Percentiles rank a stretch among this genome's conserved stretches.
Conservation (phyloP, 1,284 basidiomycete species). For the Tilletia walkeri region DNA sequence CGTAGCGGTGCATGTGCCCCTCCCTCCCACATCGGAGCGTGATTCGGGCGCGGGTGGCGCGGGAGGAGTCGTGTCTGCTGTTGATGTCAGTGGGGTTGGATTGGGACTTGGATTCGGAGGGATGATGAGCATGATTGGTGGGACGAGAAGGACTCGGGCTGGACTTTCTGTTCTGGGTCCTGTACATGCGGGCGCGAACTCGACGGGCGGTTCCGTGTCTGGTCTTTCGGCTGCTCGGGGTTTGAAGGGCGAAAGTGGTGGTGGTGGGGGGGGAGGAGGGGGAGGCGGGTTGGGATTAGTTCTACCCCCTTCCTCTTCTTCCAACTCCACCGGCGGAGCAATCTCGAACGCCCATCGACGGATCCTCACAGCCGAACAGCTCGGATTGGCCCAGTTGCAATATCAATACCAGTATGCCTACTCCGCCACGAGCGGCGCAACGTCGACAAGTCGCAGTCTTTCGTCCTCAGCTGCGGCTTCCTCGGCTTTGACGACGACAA, state of each 20-base stretch:
- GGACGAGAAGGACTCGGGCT: not conserved
- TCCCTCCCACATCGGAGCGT: not conserved
- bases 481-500: too few species aligned
- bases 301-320: too few species aligned
- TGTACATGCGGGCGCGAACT: too few species aligned
- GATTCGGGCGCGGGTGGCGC: not conserved
- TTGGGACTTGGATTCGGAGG: not conserved
- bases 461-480: too few species aligned
- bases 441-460: not conserved
- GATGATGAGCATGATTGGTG: slow-evolving; percentile 14
- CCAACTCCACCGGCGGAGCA: not conserved
- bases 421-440: not conserved
- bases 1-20: slow-evolving; percentile 2
- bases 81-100: not conserved
- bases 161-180: too few species aligned
- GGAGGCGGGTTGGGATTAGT: too few species aligned
- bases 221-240: too few species aligned
- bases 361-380: not conserved
- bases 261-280: too few species aligned
- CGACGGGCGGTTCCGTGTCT: too few species aligned
- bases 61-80: not conserved
- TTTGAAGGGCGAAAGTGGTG: too few species aligned
- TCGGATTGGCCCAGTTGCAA: not conserved
- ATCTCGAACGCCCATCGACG: not conserved
- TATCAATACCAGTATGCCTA: slow-evolving; percentile 2